Base-by-base conservation (phyloP, 2,329 filamentous ascomycete species). In the Colletotrichum sp. region DNA sequence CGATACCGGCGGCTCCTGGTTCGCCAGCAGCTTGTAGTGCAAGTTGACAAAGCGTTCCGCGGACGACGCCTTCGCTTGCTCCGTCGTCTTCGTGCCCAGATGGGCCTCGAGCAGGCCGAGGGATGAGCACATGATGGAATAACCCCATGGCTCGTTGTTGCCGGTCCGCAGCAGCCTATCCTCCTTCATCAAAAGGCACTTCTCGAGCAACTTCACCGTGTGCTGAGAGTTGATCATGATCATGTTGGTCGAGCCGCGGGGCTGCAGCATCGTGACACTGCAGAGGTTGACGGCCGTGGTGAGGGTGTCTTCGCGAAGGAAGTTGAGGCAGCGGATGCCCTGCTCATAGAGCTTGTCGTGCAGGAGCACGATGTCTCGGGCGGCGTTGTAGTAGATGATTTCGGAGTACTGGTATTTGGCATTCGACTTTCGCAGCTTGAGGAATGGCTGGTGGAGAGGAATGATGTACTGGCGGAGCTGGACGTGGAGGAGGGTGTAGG, bases 81-180 rank as follows among this genome's bases (percentile, higher is more conserved):
- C 89, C 18, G 88, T 81, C 9, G 90, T 88, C 84, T 92, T 92
- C 74, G 87, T 87, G 32, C 89, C 90, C 16, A 92, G 84, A 76
- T 93, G 91, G 0, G 90, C 89, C 81, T 92, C 90, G 28, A 92
- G 84, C 12, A 93, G 85, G 4, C 91, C 91, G 30, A 89, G 85
- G 1, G 91, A 90, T 4, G 90, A 90, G 78, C 90, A 92, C 89
- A 92, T 91, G 81, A 92, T 92, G 71, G 89, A 90, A 81, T 92
- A 92, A 21, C 90, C 90, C 91, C 91, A 92, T 0, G 91, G 91
- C 80, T 93, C 91, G 79, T 92, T 91, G 83, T 92, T 92, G 18
- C 91, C 91, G 77, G 90, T 92, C n/a, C 90, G 86, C 28, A 93
- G 81, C 9, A 92, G 87, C 2, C 90, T 88, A 78, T 92, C 90